Conservation (phyloP, 805 yeast genomes). For the Metschnikowia gelsemii region DNA sequence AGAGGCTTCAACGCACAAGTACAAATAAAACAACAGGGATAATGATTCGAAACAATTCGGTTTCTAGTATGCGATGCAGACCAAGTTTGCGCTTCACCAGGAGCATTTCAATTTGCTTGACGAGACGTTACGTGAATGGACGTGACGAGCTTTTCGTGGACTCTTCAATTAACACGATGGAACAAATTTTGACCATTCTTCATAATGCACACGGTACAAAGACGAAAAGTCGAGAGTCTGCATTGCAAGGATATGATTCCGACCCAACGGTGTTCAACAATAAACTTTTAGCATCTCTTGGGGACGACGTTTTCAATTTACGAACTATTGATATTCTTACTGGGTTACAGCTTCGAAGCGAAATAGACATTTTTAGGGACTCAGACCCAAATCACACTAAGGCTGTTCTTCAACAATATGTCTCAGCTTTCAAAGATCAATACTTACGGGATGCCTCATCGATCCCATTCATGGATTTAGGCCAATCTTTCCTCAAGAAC, state of each 20-base stretch:
- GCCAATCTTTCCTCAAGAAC: constrained; percentile 3
- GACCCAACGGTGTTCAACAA: not conserved
- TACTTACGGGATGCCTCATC: constrained; percentile 1
- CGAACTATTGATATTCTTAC: constrained; percentile 11
- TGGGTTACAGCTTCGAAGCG: constrained; percentile 6
- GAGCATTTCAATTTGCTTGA: not conserved
- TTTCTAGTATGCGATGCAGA: not conserved
- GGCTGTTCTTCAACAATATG: constrained; percentile 9
- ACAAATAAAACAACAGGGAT: too few relatives aligned
- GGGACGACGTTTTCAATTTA: constrained; percentile 13
- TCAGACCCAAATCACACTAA: constrained; percentile 10
- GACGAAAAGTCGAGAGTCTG: constrained; percentile 5
- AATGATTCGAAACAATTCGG: not conserved
- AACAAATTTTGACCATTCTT: constrained; percentile 16
- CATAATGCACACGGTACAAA: constrained; percentile 15
- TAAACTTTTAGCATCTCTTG: constrained; percentile 7
- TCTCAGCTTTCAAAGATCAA: constrained; percentile 10
- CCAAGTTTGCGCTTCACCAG: not conserved
- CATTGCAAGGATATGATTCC: not conserved
- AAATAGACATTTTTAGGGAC: constrained; percentile 10
- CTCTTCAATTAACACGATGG: constrained; percentile 20
- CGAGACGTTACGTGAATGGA: not conserved
- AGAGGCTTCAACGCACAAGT: too few relatives aligned
- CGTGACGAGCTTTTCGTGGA: constrained; percentile 8
- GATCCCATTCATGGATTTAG: constrained; percentile 4